Conservation (phyloP, 805 yeast genomes). For the Schwanniomyces polymorphus region DNA sequence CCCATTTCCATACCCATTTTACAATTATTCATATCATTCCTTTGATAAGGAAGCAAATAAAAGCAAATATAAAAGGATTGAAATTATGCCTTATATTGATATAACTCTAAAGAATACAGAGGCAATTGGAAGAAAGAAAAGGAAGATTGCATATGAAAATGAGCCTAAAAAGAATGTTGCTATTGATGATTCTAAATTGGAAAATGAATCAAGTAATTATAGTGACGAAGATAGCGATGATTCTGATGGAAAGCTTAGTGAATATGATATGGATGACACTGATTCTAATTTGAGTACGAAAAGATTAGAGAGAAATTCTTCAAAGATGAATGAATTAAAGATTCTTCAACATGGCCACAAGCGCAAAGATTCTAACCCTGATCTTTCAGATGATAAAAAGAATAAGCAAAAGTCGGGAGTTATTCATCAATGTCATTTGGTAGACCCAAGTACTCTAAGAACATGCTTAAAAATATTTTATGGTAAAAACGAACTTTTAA, state of each 20-base stretch:
- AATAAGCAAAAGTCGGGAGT: conserved; percentile 20
- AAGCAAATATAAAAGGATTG: conserved; percentile 23
- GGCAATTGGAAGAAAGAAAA: conserved; percentile 6
- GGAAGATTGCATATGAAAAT: not conserved
- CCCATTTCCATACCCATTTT: conserved; percentile 47
- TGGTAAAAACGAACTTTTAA: conserved; percentile 42
- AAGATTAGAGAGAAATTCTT: not conserved
- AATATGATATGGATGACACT: not conserved
- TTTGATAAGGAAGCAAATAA: conserved; percentile 24
- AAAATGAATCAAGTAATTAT: conserved; percentile 1
- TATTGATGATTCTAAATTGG: not conserved
- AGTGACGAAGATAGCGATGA: conserved; percentile 1
- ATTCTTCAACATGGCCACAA: conserved; percentile 1
- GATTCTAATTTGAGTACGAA: not conserved
- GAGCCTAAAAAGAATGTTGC: not conserved
- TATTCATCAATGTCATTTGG: conserved; percentile 42
- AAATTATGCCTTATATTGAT: conserved; percentile 37
- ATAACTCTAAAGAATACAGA: conserved; percentile 25
- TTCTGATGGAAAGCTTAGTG: not conserved
- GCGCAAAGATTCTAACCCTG: not conserved
- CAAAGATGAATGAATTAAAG: not conserved
- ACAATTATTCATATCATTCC: conserved; percentile 43
- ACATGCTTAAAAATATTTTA: conserved; percentile 42
- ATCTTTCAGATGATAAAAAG: conserved; percentile 8
- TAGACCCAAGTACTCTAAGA: conserved; percentile 29